Percentiles rank a stretch among this genome's conserved stretches.
Conservation (phyloP, 2,329 filamentous ascomycete species). For the Magnaporthiopsis incrustans region DNA sequence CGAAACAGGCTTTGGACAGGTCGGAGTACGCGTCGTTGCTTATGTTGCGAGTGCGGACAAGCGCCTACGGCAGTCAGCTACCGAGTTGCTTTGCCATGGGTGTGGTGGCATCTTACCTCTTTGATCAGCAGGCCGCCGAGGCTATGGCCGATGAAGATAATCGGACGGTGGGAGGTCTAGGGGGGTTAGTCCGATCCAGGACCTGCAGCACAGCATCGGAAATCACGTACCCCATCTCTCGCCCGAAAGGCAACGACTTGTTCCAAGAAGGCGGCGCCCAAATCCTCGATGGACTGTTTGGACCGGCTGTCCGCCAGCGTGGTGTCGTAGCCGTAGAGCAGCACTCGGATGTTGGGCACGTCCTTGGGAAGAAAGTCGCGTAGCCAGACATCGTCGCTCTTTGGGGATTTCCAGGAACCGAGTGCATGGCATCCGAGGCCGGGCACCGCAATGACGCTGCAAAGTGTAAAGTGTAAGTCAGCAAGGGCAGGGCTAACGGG, state of each 20-base stretch:
- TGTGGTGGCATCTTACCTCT: constrained; percentile 13
- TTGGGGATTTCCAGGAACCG: constrained; percentile 20
- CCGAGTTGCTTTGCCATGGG: not conserved
- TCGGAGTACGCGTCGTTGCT: constrained; percentile 5
- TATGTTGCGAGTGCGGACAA: constrained; percentile 3
- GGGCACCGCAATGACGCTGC: constrained; percentile 21
- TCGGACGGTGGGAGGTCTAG: constrained; percentile 12
- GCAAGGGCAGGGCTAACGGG: constrained; percentile 7
- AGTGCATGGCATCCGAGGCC: constrained; percentile 22
- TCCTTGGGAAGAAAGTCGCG: constrained; percentile 20
- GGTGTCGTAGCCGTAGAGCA: constrained; percentile 24
- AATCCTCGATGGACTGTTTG: constrained; percentile 11
- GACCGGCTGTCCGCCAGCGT: constrained; percentile 14
- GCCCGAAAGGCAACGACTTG: not conserved
- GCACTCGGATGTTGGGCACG: constrained; percentile 15
- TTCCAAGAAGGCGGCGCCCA: not conserved
- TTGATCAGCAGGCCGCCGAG: constrained; percentile 21
- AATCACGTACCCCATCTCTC: not conserved
- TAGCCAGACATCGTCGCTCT: constrained; percentile 20
- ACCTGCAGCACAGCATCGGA: not conserved
- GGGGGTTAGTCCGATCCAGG: constrained; percentile 14
- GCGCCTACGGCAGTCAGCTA: not conserved
- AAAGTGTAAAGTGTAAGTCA: not conserved
- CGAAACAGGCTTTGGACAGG: constrained; percentile 14
- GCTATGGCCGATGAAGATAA: constrained; percentile 20